Evolutionary conservation across 768 basidiomycete genomes (phyloP), one percentile per base, ranked within the genome.

Genomic region (Russula abietina): DNA sequence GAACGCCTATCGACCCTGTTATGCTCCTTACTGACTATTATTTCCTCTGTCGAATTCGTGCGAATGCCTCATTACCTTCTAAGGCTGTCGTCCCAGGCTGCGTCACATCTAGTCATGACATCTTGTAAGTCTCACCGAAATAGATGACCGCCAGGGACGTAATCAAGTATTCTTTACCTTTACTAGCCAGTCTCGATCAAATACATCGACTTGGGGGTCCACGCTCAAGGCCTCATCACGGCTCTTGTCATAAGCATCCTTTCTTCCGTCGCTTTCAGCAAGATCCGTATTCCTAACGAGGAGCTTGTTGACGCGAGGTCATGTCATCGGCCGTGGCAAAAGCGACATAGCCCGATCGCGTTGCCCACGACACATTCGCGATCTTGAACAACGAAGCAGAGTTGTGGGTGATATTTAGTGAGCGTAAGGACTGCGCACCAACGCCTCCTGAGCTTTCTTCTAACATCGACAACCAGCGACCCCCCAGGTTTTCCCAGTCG

Each of bases 171-270:
- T 96, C 78, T 90, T 91, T 9, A 94, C 92, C 55, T 95, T 96
- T 68, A 88, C 94, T 59, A 94, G 94, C 45, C 90, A 36, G 93
- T 97, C 16, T 80, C 96, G 52, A 79, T 82, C 57, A 91, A 90
- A 32, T 96, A 95, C 73, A 88, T 94, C 71, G 76, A 72, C 65
- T 77, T 88, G 66, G 91, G 88, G 46, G 88, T 92, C 36, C 89
- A 89, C 10, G 72, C 89, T 5, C 81, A 87, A 73, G 93, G 89
- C 70, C 78, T 92, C 26, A 78, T 93, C 69, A 93, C 93, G 2
- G 88, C 93, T 7, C 92, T 91, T 9, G 88, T 95, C 63, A 96
- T 96, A 93, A 89, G 87, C 72, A 96, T 96, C 64, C 94, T 93
- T n/a, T 93, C 93, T 0, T 93, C 92, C 17, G 93, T 96, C 71